Conservation (phyloP, 176 grass and related monocot genomes). For the Cocos nucifera region DNA sequence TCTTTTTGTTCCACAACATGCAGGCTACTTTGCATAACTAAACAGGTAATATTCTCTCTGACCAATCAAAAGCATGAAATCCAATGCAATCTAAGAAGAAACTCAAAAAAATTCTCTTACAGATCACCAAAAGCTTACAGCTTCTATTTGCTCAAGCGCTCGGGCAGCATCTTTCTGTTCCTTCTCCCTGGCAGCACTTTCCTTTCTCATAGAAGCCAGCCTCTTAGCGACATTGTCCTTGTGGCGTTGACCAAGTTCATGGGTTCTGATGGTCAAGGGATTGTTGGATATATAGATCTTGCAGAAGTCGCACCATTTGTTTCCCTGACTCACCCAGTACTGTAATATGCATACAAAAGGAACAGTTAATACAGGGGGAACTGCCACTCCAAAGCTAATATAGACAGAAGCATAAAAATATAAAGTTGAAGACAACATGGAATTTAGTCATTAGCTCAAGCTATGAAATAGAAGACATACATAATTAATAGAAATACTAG, state of each 20-base stretch:
- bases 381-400: too few species aligned
- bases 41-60: too few species aligned
- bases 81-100: neutral
- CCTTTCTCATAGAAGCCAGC: constrained; percentile 74
- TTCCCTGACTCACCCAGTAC: constrained; percentile 99
- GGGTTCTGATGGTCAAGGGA: constrained; percentile 71
- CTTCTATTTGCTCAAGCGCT: constrained; percentile 83
- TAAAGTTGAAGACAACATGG: too few species aligned
- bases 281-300: constrained; percentile 88
- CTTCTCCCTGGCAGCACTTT: constrained; percentile 67
- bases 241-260: constrained; percentile 93
- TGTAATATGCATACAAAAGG: constrained; percentile 31
- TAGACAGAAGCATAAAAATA: too few species aligned
- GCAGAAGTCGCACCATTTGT: constrained; percentile 95
- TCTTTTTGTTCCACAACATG: too few species aligned
- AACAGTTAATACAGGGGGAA: neutral
- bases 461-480: too few species aligned
- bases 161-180: constrained; percentile 64
- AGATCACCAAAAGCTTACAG: constrained; percentile 31
- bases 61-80: too few species aligned
- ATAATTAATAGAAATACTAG: too few species aligned
- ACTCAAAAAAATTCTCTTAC: neutral
- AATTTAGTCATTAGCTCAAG: too few species aligned
- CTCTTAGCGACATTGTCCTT: constrained; percentile 84
- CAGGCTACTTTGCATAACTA: too few species aligned